Percentiles rank a stretch among this genome's conserved stretches.
phyloP scores from a whole-genome alignment of 345 rosid species.

The Gossypium australe region DNA sequence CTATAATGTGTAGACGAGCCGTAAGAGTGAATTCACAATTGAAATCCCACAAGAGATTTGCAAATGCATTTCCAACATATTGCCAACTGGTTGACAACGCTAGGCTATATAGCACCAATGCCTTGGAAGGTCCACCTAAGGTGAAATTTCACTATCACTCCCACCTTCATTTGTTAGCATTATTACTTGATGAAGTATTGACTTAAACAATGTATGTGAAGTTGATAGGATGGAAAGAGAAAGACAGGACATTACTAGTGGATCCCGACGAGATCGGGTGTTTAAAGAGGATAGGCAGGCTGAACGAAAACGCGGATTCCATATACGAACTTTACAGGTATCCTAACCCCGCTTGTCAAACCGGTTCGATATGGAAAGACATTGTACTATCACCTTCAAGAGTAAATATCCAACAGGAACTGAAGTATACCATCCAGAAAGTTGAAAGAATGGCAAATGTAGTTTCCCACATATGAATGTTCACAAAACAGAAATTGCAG shows the following conservation, averaged over 20 bases:
- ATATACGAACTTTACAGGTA: conserved; percentile 60
- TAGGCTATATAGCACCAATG: conserved; percentile 77
- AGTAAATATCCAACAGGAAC: conserved; percentile 67
- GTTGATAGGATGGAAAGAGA: conserved; percentile 97
- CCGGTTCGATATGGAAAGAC: conserved; percentile 94
- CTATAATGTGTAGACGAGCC: conserved; percentile 79
- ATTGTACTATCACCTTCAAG: conserved; percentile 86
- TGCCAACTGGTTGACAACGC: conserved; percentile 81
- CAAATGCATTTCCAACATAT: conserved; percentile 68
- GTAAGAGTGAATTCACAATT: conserved; percentile 85
- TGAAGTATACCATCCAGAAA: conserved; percentile 57
- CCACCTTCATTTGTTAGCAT: neutral
- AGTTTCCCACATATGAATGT: neutral
- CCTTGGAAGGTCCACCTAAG: conserved; percentile 76
- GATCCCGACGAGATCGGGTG: conserved; percentile 83
- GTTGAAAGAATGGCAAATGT: conserved; percentile 36
- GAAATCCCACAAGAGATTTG: conserved; percentile 89
- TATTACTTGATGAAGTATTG: conserved; percentile 6
- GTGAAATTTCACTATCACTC: conserved; percentile 23
- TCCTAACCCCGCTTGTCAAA: conserved; percentile 63
- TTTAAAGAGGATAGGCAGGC: conserved; percentile 49
- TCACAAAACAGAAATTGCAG: conserved; percentile 7
- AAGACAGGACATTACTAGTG: conserved; percentile 72
- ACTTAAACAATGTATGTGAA: conserved; percentile 31
- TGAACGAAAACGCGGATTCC: conserved; percentile 80